Evolutionary conservation across 139 green algal genomes (phyloP).

Genomic region (Yamagishiella unicocca): DNA sequence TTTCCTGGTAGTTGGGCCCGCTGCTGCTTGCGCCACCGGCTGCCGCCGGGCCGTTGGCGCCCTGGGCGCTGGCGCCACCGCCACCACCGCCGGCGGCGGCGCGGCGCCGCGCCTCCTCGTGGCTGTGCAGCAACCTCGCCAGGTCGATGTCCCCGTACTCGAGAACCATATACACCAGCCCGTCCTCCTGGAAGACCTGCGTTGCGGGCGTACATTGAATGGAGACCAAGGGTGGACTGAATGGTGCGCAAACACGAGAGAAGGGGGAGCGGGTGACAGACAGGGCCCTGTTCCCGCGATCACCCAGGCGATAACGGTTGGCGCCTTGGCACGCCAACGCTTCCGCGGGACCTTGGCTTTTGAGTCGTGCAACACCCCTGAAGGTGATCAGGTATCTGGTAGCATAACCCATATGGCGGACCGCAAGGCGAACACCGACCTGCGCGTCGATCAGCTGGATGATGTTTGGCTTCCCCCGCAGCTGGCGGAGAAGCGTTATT

Average conservation of each 20-base stretch:
- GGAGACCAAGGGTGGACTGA: not conserved
- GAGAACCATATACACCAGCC: constrained; percentile 95
- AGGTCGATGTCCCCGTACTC: constrained; percentile 99
- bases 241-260: not conserved
- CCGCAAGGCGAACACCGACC: too few species aligned
- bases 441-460: constrained; percentile 94
- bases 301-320: too few species aligned
- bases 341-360: too few species aligned
- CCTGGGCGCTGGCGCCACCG: constrained; percentile 35
- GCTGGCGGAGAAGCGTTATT: constrained; percentile 88
- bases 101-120: constrained; percentile 65
- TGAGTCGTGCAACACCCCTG: too few species aligned
- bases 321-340: too few species aligned
- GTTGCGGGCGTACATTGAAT: not conserved
- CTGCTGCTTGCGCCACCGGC: not conserved
- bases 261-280: not conserved
- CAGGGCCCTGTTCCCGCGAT: too few species aligned
- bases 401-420: too few species aligned
- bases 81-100: constrained; percentile 2
- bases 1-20: constrained; percentile 32
- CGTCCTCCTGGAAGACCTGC: constrained; percentile 77
- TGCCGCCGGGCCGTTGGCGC: not conserved
- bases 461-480: constrained; percentile 91
- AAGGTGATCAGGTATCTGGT: too few species aligned
- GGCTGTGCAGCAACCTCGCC: constrained; percentile 84